Conservation (phyloP, 1,139 yeast species). For the Pichia sp. region DNA sequence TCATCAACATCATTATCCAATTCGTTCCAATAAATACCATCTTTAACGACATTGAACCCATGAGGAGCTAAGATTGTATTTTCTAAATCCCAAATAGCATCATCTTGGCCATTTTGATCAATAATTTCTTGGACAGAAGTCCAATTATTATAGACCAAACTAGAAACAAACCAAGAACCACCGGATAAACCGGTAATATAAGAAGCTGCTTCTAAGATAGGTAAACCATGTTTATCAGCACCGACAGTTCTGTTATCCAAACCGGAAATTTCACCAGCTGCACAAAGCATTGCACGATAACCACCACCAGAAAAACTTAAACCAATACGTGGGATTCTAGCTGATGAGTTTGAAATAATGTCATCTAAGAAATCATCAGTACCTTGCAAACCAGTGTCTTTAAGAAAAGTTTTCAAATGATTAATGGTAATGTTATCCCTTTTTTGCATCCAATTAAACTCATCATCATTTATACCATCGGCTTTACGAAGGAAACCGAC, state of each 20-base stretch:
- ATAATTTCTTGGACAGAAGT: constrained; percentile 60
- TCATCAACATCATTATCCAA: constrained; percentile 49
- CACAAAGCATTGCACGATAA: constrained; percentile 81
- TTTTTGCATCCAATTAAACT: constrained; percentile 36
- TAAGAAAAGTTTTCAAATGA: constrained; percentile 51
- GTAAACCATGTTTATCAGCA: constrained; percentile 56
- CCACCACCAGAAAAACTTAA: constrained; percentile 90
- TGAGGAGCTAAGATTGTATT: constrained; percentile 61
- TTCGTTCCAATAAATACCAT: constrained; percentile 49
- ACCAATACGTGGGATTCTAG: constrained; percentile 41
- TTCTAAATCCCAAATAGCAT: constrained; percentile 63
- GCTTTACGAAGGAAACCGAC: constrained; percentile 32
- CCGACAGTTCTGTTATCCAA: constrained; percentile 67
- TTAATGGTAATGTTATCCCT: constrained; percentile 50
- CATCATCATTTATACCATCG: constrained; percentile 34
- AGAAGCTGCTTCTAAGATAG: constrained; percentile 72
- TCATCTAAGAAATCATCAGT: constrained; percentile 41
- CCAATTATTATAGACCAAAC: constrained; percentile 76
- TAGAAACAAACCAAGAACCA: constrained; percentile 80
- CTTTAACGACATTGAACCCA: constrained; percentile 57
- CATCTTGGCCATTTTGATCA: constrained; percentile 36
- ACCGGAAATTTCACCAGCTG: constrained; percentile 85
- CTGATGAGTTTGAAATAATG: constrained; percentile 22
- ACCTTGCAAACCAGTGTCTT: constrained; percentile 51
- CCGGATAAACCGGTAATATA: constrained; percentile 81